Evolutionary conservation across 2,329 filamentous ascomycete genomes (phyloP), one percentile per base, ranked within the genome.

Genomic region (Trichoderma semiorbis): DNA sequence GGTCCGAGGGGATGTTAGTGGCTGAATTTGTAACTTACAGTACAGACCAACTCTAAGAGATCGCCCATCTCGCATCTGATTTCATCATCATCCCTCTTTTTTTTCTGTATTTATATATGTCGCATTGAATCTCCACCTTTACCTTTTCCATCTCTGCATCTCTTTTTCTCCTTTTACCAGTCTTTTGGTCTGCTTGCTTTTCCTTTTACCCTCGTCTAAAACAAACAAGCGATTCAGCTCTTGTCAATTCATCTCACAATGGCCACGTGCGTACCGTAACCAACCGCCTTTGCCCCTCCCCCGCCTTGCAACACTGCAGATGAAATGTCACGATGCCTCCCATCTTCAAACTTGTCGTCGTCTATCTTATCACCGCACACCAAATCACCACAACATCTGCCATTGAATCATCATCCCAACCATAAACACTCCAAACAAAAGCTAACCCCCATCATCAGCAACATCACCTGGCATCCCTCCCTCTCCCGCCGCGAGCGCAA

Each of bases 401-500:
- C n/a, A 24, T 53, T 53, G n/a, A 3, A 53, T 24, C 21, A 14
- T 5, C 5, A 24, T 3, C 47, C 7, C 5, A 21, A 53, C 47
- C 47, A 53, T 11, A 3, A 12, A n/a, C 8, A 47, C 8, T 21
- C 0, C 43, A 21, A 47, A 0, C 43, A 12, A 57, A 55, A 28
- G 28, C n/a, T 62, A 73, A 73, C 60, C 64, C 66, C 61, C 74
- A 66, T 7, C 58, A 12, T 73, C 80, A 96, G 93, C 81, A 96
- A 96, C 87, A 95, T 96, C 82, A 95, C 93, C 82, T 96, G 93
- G 93, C 93, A 96, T 86, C 87, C 91, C 10, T 93, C 92, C 74
- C 91, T 96, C 80, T 92, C 92, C 70, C 92, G 93, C 83, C 82
- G 85, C 74, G 93, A 96, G 88, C 92, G 93, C 82, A 91, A 89